phyloP scores from a whole-genome alignment of 805 yeast species.

The Ogataea degrootiae region DNA sequence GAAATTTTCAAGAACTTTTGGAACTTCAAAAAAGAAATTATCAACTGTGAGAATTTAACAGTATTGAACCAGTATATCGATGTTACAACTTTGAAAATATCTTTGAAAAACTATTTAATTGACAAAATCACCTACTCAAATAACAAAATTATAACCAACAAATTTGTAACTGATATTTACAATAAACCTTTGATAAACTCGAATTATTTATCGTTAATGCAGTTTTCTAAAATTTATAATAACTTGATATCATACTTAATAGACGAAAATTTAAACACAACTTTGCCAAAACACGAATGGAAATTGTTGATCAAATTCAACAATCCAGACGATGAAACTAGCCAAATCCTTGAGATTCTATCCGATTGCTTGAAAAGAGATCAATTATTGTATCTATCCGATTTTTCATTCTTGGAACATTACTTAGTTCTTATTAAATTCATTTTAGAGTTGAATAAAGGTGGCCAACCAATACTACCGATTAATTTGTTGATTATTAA shows the following conservation, averaged over 20 bases:
- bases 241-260: conserved; percentile 29
- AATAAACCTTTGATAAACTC: conserved; percentile 25
- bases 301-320: conserved; percentile 22
- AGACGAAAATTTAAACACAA: conserved; percentile 22
- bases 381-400: conserved; percentile 48
- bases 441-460: conserved; percentile 23
- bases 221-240: conserved; percentile 30
- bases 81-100: conserved; percentile 69
- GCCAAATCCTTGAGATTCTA: conserved; percentile 38
- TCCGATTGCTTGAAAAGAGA: conserved; percentile 42
- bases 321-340: conserved; percentile 22
- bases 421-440: conserved; percentile 28
- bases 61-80: conserved; percentile 52
- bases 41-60: conserved; percentile 34
- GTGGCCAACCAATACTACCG: conserved; percentile 26
- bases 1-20: conserved; percentile 62
- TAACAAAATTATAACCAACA: conserved; percentile 49
- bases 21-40: conserved; percentile 20
- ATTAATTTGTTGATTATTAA: conserved; percentile 10
- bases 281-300: conserved; percentile 25
- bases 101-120: conserved; percentile 63
- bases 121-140: conserved; percentile 51
- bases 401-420: conserved; percentile 44
- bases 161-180: conserved; percentile 30
- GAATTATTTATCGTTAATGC: conserved; percentile 23